Base-by-base conservation (phyloP, 441 rosid species). In the Brassica balearica region DNA sequence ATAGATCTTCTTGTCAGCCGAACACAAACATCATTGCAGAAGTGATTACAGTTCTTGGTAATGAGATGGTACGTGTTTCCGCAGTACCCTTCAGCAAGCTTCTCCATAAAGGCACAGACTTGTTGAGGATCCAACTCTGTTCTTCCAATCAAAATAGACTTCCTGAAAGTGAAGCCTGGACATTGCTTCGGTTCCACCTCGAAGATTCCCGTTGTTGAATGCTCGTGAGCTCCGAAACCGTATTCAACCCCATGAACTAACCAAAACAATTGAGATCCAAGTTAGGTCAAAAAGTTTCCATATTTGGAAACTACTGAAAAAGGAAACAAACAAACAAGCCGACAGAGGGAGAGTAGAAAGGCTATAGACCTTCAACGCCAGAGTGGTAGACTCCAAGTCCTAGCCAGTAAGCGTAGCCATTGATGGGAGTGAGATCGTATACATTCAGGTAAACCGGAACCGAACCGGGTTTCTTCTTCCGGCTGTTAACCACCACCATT, bases 371-470 rank as follows among this genome's bases (percentile, higher is more conserved):
- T 88, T 95, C 97, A 19, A 95, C 97, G 32, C 99, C 99, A 63
- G 99, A 95, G 86, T 95, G 99, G 78, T 95, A 95, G 85, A 95
- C 86, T 78, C 99, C 97, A 25, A 95, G 99, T 29, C 99, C 98
- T 23, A 95, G 64, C 99, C 99, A 95, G 72, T 95, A 95, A 64
- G 99, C 99, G 46, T 95, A 95, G 19, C 99, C 99, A 81, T 95
- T 95, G 56, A 93, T 89, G 22, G 99, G 89, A 73, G 99, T 95
- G 75, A 95, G 85, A 77, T 95, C 98, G 74, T 95, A 95, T 15
- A 95, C 99, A 85, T 95, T 95, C 84, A 95, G 80, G 83, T 92
- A 93, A 84, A 93, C 99, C 80, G 94, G 98, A 48, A 92, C 91
- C 4, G 77, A 76, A 64, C 99, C 98, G 67, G 67, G 70, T 74